A percentile compares a stretch with the other conserved stretches of the same genome.
phyloP scores from a whole-genome alignment of 352 stramenopile species.

The Thraustochytrium sp. region DNA sequence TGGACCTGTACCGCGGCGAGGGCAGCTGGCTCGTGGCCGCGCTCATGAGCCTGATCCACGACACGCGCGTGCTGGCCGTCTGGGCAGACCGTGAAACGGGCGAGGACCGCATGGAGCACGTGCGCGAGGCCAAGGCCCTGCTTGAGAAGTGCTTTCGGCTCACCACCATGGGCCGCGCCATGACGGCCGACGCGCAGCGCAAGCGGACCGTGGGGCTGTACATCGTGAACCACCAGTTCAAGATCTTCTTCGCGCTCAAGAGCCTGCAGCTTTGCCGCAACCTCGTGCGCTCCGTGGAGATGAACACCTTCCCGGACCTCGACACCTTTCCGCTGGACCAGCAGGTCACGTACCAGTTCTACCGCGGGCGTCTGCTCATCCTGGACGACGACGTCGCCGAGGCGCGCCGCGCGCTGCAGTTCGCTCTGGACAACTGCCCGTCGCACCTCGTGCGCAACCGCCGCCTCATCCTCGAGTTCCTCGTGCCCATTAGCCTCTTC shows the following conservation, averaged over 20 bases:
- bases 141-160: constrained; percentile 21
- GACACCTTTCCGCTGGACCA: constrained; percentile 31
- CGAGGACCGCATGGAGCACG: background rate
- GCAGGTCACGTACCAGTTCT: constrained; percentile 38
- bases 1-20: background rate
- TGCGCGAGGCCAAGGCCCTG: constrained; percentile 8
- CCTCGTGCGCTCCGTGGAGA: constrained; percentile 21
- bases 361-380: constrained; percentile 5
- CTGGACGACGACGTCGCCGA: background rate
- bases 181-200: background rate
- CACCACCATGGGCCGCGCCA: constrained; percentile 10
- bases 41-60: background rate
- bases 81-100: background rate
- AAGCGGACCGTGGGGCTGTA: constrained; percentile 16
- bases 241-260: constrained; percentile 38
- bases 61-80: background rate
- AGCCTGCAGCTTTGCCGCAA: constrained; percentile 38
- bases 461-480: constrained; percentile 9
- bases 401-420: background rate
- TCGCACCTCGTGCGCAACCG: background rate
- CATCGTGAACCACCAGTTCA: constrained; percentile 42
- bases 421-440: constrained; percentile 26
- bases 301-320: background rate
- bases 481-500: constrained; percentile 42
- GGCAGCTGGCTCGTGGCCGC: constrained; percentile 2